Evolutionary conservation across 2,329 filamentous ascomycete genomes (phyloP).

Genomic region (Monosporascus cannonballus): DNA sequence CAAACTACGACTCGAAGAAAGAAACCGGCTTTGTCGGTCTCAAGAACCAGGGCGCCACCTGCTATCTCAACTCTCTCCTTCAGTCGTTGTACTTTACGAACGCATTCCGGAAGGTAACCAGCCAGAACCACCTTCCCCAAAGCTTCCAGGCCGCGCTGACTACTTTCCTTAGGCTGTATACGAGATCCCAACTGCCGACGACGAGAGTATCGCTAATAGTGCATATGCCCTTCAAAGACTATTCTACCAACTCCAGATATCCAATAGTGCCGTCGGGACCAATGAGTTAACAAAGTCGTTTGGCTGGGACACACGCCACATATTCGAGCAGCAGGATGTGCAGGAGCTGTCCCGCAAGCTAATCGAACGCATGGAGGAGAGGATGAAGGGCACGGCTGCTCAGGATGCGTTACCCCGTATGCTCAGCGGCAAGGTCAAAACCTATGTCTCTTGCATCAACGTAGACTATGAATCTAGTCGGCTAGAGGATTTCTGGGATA

Average conservation of each 20-base stretch:
- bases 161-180: slow-evolving; percentile 68
- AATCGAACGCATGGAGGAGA: slow-evolving; percentile 95
- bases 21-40: slow-evolving; percentile 96
- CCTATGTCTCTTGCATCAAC: slow-evolving; percentile 97
- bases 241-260: slow-evolving; percentile 92
- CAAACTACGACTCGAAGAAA: slow-evolving; percentile 98
- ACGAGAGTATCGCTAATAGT: slow-evolving; percentile 76
- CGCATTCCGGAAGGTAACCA: slow-evolving; percentile 77
- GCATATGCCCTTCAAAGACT: slow-evolving; percentile 90
- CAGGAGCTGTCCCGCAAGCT: slow-evolving; percentile 94
- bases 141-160: slow-evolving; percentile 7
- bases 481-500: slow-evolving; percentile 97
- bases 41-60: slow-evolving; percentile 93
- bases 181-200: slow-evolving; percentile 86
- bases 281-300: slow-evolving; percentile 94
- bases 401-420: slow-evolving; percentile 84
- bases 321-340: slow-evolving; percentile 98
- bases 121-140: no score
- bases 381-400: slow-evolving; percentile 93
- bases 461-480: slow-evolving; percentile 95
- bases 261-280: slow-evolving; percentile 75
- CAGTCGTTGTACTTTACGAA: slow-evolving; percentile 86
- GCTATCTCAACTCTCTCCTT: slow-evolving; percentile 78
- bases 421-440: slow-evolving; percentile 97
- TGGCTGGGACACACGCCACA: slow-evolving; percentile 95